Evolutionary conservation across 2,329 filamentous ascomycete genomes (phyloP).

Genomic region (Lachnellula subtilissima): DNA sequence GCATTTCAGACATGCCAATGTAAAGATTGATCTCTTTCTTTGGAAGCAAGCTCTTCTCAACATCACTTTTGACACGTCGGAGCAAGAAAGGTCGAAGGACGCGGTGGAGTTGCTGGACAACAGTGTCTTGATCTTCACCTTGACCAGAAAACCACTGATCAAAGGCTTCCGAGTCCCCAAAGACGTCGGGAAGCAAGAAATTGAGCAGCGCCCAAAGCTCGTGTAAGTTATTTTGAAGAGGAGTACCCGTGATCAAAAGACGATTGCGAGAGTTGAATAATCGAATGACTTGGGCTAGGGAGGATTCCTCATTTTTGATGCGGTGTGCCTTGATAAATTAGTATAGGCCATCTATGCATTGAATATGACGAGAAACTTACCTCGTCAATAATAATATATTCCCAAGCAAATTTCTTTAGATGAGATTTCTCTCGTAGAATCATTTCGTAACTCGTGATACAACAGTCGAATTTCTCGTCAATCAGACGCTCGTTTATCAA

Average conservation of each 20-base stretch:
- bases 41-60: conserved; percentile 93
- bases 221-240: conserved; percentile 95
- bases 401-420: conserved; percentile 97
- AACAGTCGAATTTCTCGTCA: conserved; percentile 94
- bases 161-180: conserved; percentile 93
- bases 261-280: conserved; percentile 94
- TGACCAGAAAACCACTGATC: conserved; percentile 97
- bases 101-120: conserved; percentile 91
- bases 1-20: conserved; percentile 98
- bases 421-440: conserved; percentile 91
- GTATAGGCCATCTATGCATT: neutral
- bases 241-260: conserved; percentile 91
- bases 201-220: conserved; percentile 97
- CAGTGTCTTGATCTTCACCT: conserved; percentile 84
- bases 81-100: conserved; percentile 91
- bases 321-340: conserved; percentile 60
- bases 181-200: conserved; percentile 96
- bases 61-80: conserved; percentile 92
- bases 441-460: conserved; percentile 99
- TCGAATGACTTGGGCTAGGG: conserved; percentile 91
- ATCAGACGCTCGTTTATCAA: conserved; percentile 89
- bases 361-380: conserved; percentile 27
- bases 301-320: conserved; percentile 99
- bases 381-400: conserved; percentile 99
- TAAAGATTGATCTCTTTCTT: conserved; percentile 98